Base-by-base conservation (phyloP, 176 grass and related monocot species). In the Lolium multiflorum region DNA sequence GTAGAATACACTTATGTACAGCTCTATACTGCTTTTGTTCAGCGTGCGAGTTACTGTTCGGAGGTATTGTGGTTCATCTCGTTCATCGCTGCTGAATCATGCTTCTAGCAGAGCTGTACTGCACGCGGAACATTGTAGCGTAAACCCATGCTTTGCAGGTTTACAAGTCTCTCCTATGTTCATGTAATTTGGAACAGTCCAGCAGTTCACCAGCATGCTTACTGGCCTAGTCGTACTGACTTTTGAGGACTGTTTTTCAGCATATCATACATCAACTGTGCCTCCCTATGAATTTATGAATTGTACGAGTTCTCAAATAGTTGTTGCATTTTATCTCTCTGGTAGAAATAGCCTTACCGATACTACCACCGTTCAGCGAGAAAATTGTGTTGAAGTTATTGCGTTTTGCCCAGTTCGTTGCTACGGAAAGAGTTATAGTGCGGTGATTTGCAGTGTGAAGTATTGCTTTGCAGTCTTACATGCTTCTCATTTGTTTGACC, bases 11-110 rank as follows among this genome's bases (percentile, higher is more conserved):
- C 35, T 22, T 69, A 31, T 68, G 18, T n/a, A 7, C 18, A n/a
- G 21, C 56, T 56, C 11, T 74, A 4, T 62, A 4, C 68, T 76
- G 74, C 0, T 74, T 21, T 9, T 28, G 17, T 28, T 64, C 35
- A 18, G 10, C 46, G 14, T 16, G 2, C 2, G 71, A 16, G 16
- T 39, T 43, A 3, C 9, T 20, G 37, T 9, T 15, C 78, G 2
- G 56, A 74, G 22, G 24, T 41, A 41, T 25, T n/a, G 11, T 71
- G 61, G 51, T 69, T 75, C n/a, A n/a, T n/a, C n/a, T n/a, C n/a
- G n/a, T n/a, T n/a, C 7, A 72, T 72, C 3, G 0, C 73, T 64
- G 11, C 71, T 58, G 28, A 59, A 89, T 64, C 54, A 61, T 83
- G 10, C 50, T 87, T 67, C 35, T 28, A 44, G 37, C 77, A 62